Base-by-base conservation (phyloP, 208 protist genomes). In the Trypanosoma cruzi region DNA sequence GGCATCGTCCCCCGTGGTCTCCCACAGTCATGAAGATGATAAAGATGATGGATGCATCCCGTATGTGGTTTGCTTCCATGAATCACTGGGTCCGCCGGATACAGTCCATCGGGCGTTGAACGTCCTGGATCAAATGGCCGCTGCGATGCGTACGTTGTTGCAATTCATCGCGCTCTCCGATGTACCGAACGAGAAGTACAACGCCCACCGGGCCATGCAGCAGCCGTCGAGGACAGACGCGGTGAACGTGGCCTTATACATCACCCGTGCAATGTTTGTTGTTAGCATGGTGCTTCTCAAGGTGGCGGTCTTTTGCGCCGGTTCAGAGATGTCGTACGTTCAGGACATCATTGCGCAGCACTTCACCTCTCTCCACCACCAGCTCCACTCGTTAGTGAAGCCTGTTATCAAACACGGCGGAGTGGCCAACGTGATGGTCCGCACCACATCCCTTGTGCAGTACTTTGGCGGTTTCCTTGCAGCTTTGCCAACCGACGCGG, bases 371-470 rank as follows among this genome's bases (percentile, higher is more conserved):
- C 62, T 93, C n/a, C 75, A 79, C 50, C 78, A 78, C 20, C 91
- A 93, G 50, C 52, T 94, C 29, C 64, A 68, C 32, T 71, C 79
- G 24, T 40, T 93, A 11, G 77, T 75, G 18, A 58, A 57, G n/a
- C 83, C 92, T 32, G 78, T 92, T 14, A 68, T 92, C 31, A 72
- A 79, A 70, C 86, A 92, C 40, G 60, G 65, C 20, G 82, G 70
- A 34, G 67, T 95, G 18, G 74, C 76, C 22, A 92, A 90, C 73
- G 93, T 94, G 68, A 85, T 94, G 75, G 92, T 96, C 57, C 88
- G 92, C 62, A 87, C 79, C 28, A 70, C 85, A n/a, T 91, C 92
- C 2, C 73, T 96, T 54, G 63, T 92, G 54, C 89, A 96, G 81
- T 86, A 90, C 60, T 71, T 90, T 53, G 92, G 88, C 26, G 92